Evolutionary conservation across 495 filamentous ascomycete genomes (phyloP), one percentile per base, ranked within the genome.

Genomic region (Neurospora sublineolata): DNA sequence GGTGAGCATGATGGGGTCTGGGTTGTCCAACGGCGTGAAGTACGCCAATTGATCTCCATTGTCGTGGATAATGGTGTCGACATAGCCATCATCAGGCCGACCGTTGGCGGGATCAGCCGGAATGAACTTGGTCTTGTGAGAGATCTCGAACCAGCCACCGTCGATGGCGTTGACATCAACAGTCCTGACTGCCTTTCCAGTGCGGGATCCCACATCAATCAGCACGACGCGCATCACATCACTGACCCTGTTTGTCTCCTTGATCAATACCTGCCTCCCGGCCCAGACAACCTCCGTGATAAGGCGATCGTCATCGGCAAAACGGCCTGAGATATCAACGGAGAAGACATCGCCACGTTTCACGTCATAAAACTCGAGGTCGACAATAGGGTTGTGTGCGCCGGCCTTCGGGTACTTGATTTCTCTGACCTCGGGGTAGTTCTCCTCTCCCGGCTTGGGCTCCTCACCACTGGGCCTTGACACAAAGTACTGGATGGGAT

Each of bases 351-450:
- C 91, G 2, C 88, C 84, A 70, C 89, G 91, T n/a, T 83, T 86
- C 39, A 97, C 84, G 75, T 97, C 94, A 79, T 94, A 98, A 81
- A 97, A 96, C 72, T 91, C 88, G 42, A 99, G 79, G 70, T 91
- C 87, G 14, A 98, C 96, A 20, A 92, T 85, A 9, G 95, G 95
- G 79, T 98, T 98, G 40, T 94, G 93, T 12, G 94, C 90, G 10
- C 96, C 95, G 70, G 95, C 91, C 81, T 98, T 98, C 37, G 95
- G 95, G 78, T 99, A 99, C 80, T 99, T 99, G 86, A 99, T 96
- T 72, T 92, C 83, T 68, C 92, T 84, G 23, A 94, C 89, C 78
- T 98, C 95, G 0, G 95, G 95, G 77, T 99, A 99, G 69, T 87
- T 89, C 79, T 97, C 93, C 73, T 94, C 86, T 20, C 93, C 95